phyloP scores from a whole-genome alignment of 2,329 filamentous ascomycete species.

The Penicillium palitans region DNA sequence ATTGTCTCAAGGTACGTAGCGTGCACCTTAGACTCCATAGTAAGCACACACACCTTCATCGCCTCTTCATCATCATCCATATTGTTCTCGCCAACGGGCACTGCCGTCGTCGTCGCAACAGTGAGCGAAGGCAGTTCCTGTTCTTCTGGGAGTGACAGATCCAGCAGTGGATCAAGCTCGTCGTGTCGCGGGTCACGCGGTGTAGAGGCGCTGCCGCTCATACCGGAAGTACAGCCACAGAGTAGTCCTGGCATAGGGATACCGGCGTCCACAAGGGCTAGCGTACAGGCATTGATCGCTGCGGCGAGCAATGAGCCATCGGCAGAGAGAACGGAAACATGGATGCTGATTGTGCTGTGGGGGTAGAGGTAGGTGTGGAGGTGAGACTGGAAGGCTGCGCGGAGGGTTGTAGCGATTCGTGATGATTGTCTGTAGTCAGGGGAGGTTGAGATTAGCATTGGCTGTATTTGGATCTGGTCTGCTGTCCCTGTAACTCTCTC shows the following conservation, averaged over 20 bases:
- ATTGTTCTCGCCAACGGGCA: slow-evolving; percentile 56
- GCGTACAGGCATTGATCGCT: slow-evolving; percentile 84
- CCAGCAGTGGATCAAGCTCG: slow-evolving; percentile 45
- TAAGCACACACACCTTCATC: slow-evolving; percentile 69
- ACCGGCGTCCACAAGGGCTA: slow-evolving; percentile 91
- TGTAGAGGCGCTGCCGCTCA: slow-evolving; percentile 50
- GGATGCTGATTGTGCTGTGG: slow-evolving; percentile 78
- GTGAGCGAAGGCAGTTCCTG: slow-evolving; percentile 87
- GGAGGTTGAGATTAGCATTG: not conserved
- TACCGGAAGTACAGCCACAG: slow-evolving; percentile 82
- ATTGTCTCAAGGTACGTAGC: slow-evolving; percentile 79
- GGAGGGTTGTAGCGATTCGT: slow-evolving; percentile 63
- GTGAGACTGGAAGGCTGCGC: slow-evolving; percentile 71
- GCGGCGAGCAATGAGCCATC: slow-evolving; percentile 89
- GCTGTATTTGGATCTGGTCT: not conserved
- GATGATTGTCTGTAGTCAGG: slow-evolving; percentile 64
- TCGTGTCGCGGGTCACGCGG: slow-evolving; percentile 44
- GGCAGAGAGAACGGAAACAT: slow-evolving; percentile 82
- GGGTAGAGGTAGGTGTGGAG: slow-evolving; percentile 88
- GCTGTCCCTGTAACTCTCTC: not conserved
- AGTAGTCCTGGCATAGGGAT: slow-evolving; percentile 95
- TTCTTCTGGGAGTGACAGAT: slow-evolving; percentile 48
- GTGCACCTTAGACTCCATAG: slow-evolving; percentile 88
- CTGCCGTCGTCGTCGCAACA: slow-evolving; percentile 63
- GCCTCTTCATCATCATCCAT: slow-evolving; percentile 47